A percentile compares a stretch with the other conserved stretches of the same genome.
Evolutionary conservation across 2,329 filamentous ascomycete genomes (phyloP).

Genomic region (Colletotrichum salicis): DNA sequence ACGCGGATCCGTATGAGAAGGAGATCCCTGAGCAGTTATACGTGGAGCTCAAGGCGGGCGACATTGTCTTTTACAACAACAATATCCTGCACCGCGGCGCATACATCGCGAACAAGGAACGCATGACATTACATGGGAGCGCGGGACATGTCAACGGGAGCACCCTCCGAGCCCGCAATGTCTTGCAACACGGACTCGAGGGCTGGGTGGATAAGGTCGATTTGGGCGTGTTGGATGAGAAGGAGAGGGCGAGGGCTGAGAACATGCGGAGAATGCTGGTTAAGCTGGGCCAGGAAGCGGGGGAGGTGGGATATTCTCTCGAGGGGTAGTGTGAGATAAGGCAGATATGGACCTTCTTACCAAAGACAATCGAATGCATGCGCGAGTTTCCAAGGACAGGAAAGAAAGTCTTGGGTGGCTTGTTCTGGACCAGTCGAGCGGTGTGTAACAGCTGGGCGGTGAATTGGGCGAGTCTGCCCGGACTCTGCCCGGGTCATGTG

Average conservation of each 20-base stretch:
- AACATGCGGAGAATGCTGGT: conserved; percentile 73
- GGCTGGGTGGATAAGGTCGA: conserved; percentile 71
- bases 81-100: conserved; percentile 84
- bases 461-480: conserved; percentile 15
- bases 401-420: conserved; percentile 11
- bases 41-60: conserved; percentile 76
- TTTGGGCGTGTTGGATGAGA: conserved; percentile 59
- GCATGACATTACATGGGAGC: conserved; percentile 78
- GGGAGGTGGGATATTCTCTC: conserved; percentile 72
- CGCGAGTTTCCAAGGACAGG: conserved; percentile 19
- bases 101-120: conserved; percentile 68
- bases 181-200: conserved; percentile 79
- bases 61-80: conserved; percentile 89
- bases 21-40: conserved; percentile 71
- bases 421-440: conserved; percentile 10
- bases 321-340: conserved; percentile 45
- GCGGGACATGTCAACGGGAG: conserved; percentile 71
- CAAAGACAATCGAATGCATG: neutral
- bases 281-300: conserved; percentile 68
- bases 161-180: conserved; percentile 71
- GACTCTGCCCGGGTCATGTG: conserved; percentile 12
- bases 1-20: conserved; percentile 72
- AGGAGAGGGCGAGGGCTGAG: conserved; percentile 62
- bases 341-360: conserved; percentile 8
- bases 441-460: conserved; percentile 31